Base-by-base conservation (phyloP, 2,329 filamentous ascomycete species). In the Microdochium nivale region DNA sequence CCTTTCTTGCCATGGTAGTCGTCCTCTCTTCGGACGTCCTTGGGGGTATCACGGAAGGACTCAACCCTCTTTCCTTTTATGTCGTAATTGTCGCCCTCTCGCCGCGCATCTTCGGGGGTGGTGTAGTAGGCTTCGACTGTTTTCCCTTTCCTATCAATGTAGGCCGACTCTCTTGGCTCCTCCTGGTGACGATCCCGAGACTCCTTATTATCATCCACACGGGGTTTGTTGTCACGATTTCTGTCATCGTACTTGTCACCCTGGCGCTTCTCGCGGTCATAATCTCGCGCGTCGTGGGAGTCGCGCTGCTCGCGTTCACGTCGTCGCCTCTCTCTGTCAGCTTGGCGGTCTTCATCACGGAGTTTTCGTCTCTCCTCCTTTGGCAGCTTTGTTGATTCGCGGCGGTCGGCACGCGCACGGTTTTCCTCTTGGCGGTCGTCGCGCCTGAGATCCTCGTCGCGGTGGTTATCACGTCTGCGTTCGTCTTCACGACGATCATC, bases 61-160 rank as follows among this genome's bases (percentile, higher is more conserved):
- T 57, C 53, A 5, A 30, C 27, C 11, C 27, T 30, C 35, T 47
- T 49, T 2, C 49, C 53, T 13, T 51, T 48, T 16, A n/a, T 33
- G 51, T 65, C 60, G 37, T 67, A 61, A 52, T 60, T 56, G 49
- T 70, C 66, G 51, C 68, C 61, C 53, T 64, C 51, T n/a, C n/a
- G n/a, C n/a, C n/a, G n/a, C n/a, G n/a, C 35, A 40, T 40, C 35
- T 40, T 52, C 53, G 48, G 57, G 37, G 44, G 47, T 53, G 49
- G 54, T 60, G 11, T 19, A n/a, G 16, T 40, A 40, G 35, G 9
- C 49, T 58, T 51, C 55, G 61, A 51, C 49, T 64, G 56, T 62
- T 59, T 64, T 60, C 56, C 59, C 60, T 50, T 63, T 60, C 47
- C 55, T 63, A 25, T 66, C 65, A 14, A 65, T 53, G 43, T 58